Percentiles rank a stretch among this genome's conserved stretches.
phyloP scores from a whole-genome alignment of 1,284 basidiomycete species.

The Ganoderma resinaceum region DNA sequence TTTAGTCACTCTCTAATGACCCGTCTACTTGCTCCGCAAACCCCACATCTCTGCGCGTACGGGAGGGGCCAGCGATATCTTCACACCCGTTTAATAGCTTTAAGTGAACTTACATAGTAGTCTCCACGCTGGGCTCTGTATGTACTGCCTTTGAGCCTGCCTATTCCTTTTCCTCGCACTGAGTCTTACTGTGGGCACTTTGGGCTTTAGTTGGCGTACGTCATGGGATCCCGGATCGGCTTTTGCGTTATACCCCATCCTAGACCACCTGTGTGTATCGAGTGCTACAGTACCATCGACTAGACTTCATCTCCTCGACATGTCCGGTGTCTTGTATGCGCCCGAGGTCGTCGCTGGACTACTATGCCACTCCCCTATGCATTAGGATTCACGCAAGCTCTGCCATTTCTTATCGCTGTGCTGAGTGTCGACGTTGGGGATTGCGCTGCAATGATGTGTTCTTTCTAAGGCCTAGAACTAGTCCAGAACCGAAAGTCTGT shows the following conservation, averaged over 20 bases:
- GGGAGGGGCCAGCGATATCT: slow-evolving; percentile 16
- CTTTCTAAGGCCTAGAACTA: too few relatives aligned
- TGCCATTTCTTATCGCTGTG: background rate
- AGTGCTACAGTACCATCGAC: background rate
- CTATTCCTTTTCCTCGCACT: slow-evolving; percentile 1
- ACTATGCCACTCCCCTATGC: slow-evolving; percentile 6
- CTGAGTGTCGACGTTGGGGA: background rate
- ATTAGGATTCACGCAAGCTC: slow-evolving; percentile 5
- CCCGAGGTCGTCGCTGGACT: background rate
- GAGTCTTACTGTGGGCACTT: slow-evolving; percentile 7
- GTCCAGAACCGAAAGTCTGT: too few relatives aligned
- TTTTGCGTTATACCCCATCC: slow-evolving; percentile 22
- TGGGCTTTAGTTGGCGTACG: background rate
- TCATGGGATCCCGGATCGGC: slow-evolving; percentile 6
- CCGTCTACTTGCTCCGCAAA: background rate
- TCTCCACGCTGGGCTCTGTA: slow-evolving; percentile 10
- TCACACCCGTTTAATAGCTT: slow-evolving; percentile 26
- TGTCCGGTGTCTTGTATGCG: background rate
- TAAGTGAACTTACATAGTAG: background rate
- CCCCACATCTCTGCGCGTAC: background rate
- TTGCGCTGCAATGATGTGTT: background rate
- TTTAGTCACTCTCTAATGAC: slow-evolving; percentile 25
- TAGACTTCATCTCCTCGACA: background rate
- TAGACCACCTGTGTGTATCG: background rate
- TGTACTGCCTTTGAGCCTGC: slow-evolving; percentile 13